phyloP scores from a whole-genome alignment of 2,329 filamentous ascomycete genomes.

The Aspergillus luchuensis region DNA sequence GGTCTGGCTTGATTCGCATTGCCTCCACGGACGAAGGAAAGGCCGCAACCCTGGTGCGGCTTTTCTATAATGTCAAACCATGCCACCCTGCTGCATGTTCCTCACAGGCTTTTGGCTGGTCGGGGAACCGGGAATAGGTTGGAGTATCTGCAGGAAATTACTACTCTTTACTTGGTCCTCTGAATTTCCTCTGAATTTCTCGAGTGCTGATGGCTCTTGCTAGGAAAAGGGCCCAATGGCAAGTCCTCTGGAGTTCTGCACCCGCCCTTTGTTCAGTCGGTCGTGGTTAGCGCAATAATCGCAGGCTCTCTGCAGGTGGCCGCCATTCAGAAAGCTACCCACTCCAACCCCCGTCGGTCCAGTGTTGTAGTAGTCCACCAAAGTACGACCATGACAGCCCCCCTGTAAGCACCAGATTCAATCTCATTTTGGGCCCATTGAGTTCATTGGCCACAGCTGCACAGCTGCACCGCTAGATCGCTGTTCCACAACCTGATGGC shows the following conservation, averaged over 20 bases:
- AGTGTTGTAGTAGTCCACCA: conserved; percentile 17
- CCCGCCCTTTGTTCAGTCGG: conserved; percentile 5
- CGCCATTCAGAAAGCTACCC: conserved; percentile 21
- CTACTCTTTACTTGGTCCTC: too few species aligned
- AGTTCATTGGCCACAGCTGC: conserved; percentile 32
- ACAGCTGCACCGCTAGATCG: conserved; percentile 28
- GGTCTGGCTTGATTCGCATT: conserved; percentile 6
- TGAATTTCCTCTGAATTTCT: too few species aligned
- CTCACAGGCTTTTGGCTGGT: conserved; percentile 25
- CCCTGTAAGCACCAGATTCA: conserved; percentile 35
- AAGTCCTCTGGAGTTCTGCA: conserved; percentile 19
- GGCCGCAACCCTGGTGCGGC: conserved; percentile 10
- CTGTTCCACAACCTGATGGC: conserved; percentile 34
- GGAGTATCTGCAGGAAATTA: conserved; percentile 21
- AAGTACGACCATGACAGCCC: conserved; percentile 16
- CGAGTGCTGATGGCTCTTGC: conserved; percentile 12
- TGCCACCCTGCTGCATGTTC: conserved; percentile 16
- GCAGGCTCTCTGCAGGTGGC: conserved; percentile 30
- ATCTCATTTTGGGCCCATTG: conserved; percentile 25
- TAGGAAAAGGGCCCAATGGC: conserved; percentile 13
- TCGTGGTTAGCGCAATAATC: conserved; percentile 18
- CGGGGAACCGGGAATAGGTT: conserved; percentile 24
- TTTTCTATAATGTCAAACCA: conserved; percentile 19
- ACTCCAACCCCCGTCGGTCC: conserved; percentile 16
- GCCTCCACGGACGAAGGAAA: conserved; percentile 10